Base-by-base conservation (phyloP, 768 basidiomycete species). In the Amanita jacksonii region DNA sequence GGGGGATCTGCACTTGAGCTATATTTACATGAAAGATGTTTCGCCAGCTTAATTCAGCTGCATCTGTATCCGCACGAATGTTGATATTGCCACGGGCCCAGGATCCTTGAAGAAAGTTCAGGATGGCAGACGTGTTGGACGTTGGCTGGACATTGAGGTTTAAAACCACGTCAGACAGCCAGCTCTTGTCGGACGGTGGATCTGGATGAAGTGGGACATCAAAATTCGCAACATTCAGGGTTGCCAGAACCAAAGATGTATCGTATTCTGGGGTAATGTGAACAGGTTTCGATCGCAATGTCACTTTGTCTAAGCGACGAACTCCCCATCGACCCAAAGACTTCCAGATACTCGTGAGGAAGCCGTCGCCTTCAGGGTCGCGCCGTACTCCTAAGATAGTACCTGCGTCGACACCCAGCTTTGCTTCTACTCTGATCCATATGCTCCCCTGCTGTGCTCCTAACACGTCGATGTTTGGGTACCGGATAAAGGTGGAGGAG, bases 351-450 rank as follows among this genome's bases (percentile, higher is more conserved):
- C 60, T 60, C n/a, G 55, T 49, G 36, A 77, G 47, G 5, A 76
- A 30, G 23, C 65, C 64, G 44, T 84, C 66, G 15, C 47, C 70
- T 6, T 67, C 62, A 7, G 60, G 52, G 22, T 64, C 61, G 8
- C 62, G 61, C 43, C 74, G 74, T 9, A 83, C 70, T 1, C 74
- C 80, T 10, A 83, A 62, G 15, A 77, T 62, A 7, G 66, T 57
- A 1, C 80, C 82, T 5, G 79, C 83, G 55, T 87, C 76, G n/a
- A 88, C 48, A 0, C 85, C 85, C 12, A 83, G 54, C 38, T 69
- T 64, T 3, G 70, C 79, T 13, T 72, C 62, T 4, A 86, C 63
- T 31, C 63, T 64, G 25, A 87, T 47, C 77, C 77, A 79, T 22
- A 86, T 54, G 3, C 67, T 77, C 7, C 74, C 79, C 5, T 72